Conservation (phyloP, 2,329 filamentous ascomycete species). For the Acrocalymma vagum region DNA sequence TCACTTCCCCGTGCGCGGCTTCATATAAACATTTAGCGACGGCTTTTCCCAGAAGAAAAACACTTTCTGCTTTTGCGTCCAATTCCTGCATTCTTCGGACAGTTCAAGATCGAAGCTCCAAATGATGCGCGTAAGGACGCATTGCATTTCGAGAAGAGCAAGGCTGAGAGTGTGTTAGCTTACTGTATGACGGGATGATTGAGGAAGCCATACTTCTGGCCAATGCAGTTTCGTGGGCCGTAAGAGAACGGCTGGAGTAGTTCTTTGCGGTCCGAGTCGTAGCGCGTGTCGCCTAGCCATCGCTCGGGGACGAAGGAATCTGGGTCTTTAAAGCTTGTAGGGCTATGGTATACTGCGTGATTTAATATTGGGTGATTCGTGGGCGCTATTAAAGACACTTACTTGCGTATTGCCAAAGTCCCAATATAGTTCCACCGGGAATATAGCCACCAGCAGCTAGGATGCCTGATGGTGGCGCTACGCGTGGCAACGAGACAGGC, state of each 20-base stretch:
- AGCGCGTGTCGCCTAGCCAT: conserved; percentile 27
- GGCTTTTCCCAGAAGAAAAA: conserved; percentile 1
- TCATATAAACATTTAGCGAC: conserved; percentile 4
- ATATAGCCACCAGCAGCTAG: conserved; percentile 41
- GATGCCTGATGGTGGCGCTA: conserved; percentile 36
- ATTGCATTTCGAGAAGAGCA: conserved; percentile 29
- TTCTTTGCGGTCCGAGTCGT: conserved; percentile 33
- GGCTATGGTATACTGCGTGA: conserved; percentile 19
- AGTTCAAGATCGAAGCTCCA: conserved; percentile 16
- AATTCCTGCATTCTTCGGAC: background rate
- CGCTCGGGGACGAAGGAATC: conserved; percentile 30
- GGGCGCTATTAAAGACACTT: conserved; percentile 13
- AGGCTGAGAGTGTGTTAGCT: conserved; percentile 1
- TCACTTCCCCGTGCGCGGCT: too few relatives aligned
- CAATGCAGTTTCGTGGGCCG: conserved; percentile 22
- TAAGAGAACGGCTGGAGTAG: conserved; percentile 35
- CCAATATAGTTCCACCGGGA: too few relatives aligned
- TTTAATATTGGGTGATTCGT: conserved; percentile 16
- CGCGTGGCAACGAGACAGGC: conserved; percentile 36
- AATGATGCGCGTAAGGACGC: conserved; percentile 15
- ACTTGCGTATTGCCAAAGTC: too few relatives aligned
- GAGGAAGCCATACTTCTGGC: conserved; percentile 14
- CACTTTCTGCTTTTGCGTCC: background rate
- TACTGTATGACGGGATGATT: background rate
- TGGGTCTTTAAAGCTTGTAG: conserved; percentile 30